Evolutionary conservation across 805 yeast species (phyloP).

Genomic region (Babjeviella inositovora): DNA sequence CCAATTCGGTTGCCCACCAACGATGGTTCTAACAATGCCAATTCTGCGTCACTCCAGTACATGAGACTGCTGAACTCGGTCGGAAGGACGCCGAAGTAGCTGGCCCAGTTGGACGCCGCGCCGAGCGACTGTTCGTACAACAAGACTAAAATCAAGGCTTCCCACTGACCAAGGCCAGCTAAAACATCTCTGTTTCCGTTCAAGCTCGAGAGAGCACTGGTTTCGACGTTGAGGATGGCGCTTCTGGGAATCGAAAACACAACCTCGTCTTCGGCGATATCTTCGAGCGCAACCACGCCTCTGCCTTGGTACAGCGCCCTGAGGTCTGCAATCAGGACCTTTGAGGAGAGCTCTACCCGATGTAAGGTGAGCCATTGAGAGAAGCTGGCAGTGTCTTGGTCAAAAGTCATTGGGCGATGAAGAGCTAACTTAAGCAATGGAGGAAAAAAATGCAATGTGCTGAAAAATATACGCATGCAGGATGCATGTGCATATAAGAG

Average conservation of each 20-base stretch:
- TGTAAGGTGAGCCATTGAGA: conserved; percentile 22
- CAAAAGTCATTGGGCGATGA: no score
- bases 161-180: conserved; percentile 51
- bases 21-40: conserved; percentile 48
- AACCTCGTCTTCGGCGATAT: conserved; percentile 43
- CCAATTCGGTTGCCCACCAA: conserved; percentile 60
- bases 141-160: conserved; percentile 52
- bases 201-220: conserved; percentile 24
- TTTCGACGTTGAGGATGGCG: conserved; percentile 40
- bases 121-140: conserved; percentile 39
- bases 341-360: conserved; percentile 34
- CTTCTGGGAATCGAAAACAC: conserved; percentile 56
- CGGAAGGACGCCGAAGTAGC: conserved; percentile 66
- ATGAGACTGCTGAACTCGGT: conserved; percentile 45
- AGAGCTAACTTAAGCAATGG: no score
- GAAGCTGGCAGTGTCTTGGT: conserved; percentile 19
- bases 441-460: no score
- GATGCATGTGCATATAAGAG: no score
- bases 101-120: conserved; percentile 40
- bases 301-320: conserved; percentile 55
- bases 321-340: conserved; percentile 44
- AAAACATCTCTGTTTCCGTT: conserved; percentile 15
- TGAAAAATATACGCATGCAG: no score
- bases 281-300: conserved; percentile 50
- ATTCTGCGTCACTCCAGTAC: conserved; percentile 62